Evolutionary conservation across 1,284 basidiomycete species (phyloP), one percentile per base, ranked within the genome.

Genomic region (Ganoderma resinaceum): DNA sequence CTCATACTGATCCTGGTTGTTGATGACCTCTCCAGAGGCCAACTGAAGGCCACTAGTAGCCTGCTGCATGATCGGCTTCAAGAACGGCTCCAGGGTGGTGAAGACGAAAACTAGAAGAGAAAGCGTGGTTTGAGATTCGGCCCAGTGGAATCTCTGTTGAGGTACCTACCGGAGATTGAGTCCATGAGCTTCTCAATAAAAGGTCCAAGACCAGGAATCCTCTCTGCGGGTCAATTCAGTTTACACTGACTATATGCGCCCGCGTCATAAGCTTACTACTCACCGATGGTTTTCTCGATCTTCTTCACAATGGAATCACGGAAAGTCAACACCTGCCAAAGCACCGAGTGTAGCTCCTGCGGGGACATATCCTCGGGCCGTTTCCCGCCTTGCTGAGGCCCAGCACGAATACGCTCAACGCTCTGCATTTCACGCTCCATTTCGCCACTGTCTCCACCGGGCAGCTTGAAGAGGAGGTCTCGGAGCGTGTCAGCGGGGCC

Each of bases 281-380:
- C 77, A 86, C 92, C 93, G 70, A 98, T 96, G 0, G 92, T 96
- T 73, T 87, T 89, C 76, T 92, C 90, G 66, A 98, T 95, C 78
- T 90, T 91, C 87, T 97, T 97, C 78, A 91, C 89, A 23, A 93
- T 89, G 14, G 76, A 76, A 81, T 98, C 96, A 62, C 95, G 86
- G 81, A 97, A 96, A 58, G 86, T 90, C 76, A 98, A 80, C 14
- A 98, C 90, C 80, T 94, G 89, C 95, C 95, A 97, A 18, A 97
- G 81, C 3, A 90, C 89, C 2, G 88, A 82, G 80, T 97, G 93
- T 69, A 97, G 77, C 80, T 98, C 95, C 78, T 97, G 94, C 1
- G 96, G 95, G 65, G 82, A 90, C 95, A 98, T 95, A 55, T 92
- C 88, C 71, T 91, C 87, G 0, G 92, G 93, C 61, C 85, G 84